Evolutionary conservation across 495 filamentous ascomycete genomes (phyloP), one percentile per base, ranked within the genome.

Genomic region (Evernia prunastri): DNA sequence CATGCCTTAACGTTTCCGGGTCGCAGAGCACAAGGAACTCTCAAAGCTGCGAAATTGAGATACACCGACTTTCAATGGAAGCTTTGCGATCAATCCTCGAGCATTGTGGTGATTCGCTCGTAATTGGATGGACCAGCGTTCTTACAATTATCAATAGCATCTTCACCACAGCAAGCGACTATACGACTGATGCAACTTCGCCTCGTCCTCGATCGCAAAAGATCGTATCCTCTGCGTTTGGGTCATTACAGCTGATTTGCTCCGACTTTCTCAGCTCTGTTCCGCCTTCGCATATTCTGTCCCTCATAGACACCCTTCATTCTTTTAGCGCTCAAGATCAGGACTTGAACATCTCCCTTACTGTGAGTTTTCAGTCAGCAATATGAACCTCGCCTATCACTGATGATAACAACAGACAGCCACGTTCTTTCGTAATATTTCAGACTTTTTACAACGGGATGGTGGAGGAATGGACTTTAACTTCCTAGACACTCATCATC

Each of bases 341-440:
- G 67, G 94, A 97, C 73, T 83, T 98, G 60, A 98, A 98, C 68
- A 95, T 97, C 62, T 95, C 92, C 0, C 78, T 98, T 20, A 97
- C 95, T 20, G 87, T 88, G 76, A 73, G 82, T 69, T 0, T 11
- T 39, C 23, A 35, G 18, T 27, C 31, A 0, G 10, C 29, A 1
- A 17, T 3, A 18, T 6, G 1, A 1, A 23, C 54, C 8, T n/a
- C 3, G 31, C 31, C 27, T 2, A 53, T 75, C 76, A 61, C 78
- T 71, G 29, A 58, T 64, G 20, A 18, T 29, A 40, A 37, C 20
- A 66, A 35, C 63, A 88, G 83, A 92, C 91, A 2, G 88, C 94
- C 15, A 96, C 93, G 0, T 95, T 95, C 70, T 96, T 96, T 75
- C 96, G 91, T 88, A 91, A 91, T 66, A 83, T 96, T 17, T 96